These are phyloP conservation scores for Glycyrrhiza uralensis DNA, from an alignment of 306 rosid genomes.

Conservation along the genomic window DNA sequence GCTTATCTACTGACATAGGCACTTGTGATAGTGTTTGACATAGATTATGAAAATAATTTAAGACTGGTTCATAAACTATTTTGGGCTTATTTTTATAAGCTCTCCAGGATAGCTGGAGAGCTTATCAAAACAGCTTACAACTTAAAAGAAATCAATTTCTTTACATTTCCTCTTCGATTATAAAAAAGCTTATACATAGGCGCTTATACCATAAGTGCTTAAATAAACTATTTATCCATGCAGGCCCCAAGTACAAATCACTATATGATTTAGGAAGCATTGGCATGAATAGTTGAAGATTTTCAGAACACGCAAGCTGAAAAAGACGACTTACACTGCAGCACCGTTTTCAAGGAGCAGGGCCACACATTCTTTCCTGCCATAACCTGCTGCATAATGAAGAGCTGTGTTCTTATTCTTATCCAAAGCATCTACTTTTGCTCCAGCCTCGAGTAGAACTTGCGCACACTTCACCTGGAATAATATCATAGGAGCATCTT, in stretches of 20 bases:
- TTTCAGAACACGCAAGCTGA: background rate
- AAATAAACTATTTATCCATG: too few species aligned
- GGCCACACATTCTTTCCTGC: constrained; percentile 95
- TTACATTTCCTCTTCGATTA: too few species aligned
- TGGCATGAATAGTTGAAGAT: background rate
- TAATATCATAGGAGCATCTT: background rate
- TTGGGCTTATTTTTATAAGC: too few species aligned
- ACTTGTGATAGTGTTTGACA: too few species aligned
- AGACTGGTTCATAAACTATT: too few species aligned
- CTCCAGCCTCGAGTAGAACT: constrained; percentile 93
- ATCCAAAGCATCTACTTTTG: constrained; percentile 90
- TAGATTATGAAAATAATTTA: too few species aligned
- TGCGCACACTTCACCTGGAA: constrained; percentile 96
- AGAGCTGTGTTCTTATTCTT: constrained; percentile 96
- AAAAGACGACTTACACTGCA: constrained; percentile 76
- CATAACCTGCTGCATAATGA: constrained; percentile 99
- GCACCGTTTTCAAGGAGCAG: constrained; percentile 90
- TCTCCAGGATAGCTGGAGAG: too few species aligned
- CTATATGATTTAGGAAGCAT: background rate
- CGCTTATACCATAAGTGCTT: too few species aligned
- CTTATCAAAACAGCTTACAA: too few species aligned
- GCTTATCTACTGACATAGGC: too few species aligned
- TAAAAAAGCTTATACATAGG: too few species aligned
- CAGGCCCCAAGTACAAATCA: background rate
- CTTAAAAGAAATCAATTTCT: too few species aligned